phyloP scores from a whole-genome alignment of 2,329 filamentous ascomycete species.

The Penicillium sp. region DNA sequence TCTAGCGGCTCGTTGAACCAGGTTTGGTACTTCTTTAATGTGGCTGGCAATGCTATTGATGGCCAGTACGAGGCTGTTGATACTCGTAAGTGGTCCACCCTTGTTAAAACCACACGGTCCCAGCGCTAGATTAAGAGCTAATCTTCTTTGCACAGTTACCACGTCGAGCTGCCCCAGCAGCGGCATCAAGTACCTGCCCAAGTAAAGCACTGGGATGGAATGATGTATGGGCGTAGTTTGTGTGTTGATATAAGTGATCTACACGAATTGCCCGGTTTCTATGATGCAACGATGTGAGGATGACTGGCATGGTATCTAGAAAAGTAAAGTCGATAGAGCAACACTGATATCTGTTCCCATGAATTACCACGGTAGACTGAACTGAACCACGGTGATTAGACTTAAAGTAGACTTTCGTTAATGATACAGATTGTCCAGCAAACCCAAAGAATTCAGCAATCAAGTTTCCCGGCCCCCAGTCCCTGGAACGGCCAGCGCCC shows the following conservation, averaged over 20 bases:
- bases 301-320: conserved; percentile 12
- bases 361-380: neutral
- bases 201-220: conserved; percentile 38
- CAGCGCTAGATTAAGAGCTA: neutral
- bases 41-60: conserved; percentile 61
- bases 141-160: conserved; percentile 24
- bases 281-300: conserved; percentile 1
- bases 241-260: conserved; percentile 9
- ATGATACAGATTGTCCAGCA: neutral
- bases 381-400: too few species aligned
- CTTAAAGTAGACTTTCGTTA: neutral
- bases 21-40: conserved; percentile 59
- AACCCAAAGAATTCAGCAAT: neutral
- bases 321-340: conserved; percentile 9
- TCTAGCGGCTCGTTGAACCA: conserved; percentile 54
- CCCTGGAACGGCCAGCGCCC: neutral
- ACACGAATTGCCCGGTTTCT: neutral
- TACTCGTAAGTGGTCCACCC: conserved; percentile 43
- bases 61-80: conserved; percentile 63
- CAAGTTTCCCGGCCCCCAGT: neutral
- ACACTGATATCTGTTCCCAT: neutral
- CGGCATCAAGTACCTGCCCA: conserved; percentile 69
- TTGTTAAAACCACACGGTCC: neutral
- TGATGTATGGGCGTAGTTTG: neutral
- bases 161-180: conserved; percentile 63